Percentiles rank a stretch among this genome's conserved stretches.
phyloP scores from a whole-genome alignment of 768 basidiomycete genomes.

The Tylopilus rubrobrunneus region DNA sequence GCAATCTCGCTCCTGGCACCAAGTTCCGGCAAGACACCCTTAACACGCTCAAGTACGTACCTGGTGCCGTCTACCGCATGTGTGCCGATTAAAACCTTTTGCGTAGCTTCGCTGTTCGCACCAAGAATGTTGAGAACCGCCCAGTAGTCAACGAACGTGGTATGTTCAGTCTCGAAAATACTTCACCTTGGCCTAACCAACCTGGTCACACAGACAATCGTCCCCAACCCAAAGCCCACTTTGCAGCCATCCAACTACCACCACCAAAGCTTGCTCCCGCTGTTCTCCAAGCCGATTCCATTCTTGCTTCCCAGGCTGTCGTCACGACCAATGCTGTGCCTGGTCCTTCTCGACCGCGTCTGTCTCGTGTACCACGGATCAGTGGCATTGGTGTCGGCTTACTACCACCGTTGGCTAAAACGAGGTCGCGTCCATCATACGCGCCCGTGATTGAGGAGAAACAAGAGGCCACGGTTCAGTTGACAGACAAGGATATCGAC shows the following conservation, averaged over 20 bases:
- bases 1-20: slow-evolving; percentile 79
- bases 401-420: slow-evolving; percentile 20
- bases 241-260: slow-evolving; percentile 55
- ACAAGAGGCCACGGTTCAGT: slow-evolving; percentile 16
- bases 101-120: slow-evolving; percentile 71
- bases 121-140: slow-evolving; percentile 84
- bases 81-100: background rate
- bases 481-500: slow-evolving; percentile 72
- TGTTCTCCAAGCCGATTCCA: slow-evolving; percentile 41
- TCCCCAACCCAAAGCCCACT: slow-evolving; percentile 55
- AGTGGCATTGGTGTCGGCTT: slow-evolving; percentile 28
- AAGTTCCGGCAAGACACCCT: slow-evolving; percentile 85
- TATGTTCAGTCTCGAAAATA: slow-evolving; percentile 26
- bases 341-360: slow-evolving; percentile 24
- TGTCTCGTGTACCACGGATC: slow-evolving; percentile 30
- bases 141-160: slow-evolving; percentile 76
- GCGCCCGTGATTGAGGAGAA: slow-evolving; percentile 11
- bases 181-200: background rate
- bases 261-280: slow-evolving; percentile 45
- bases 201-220: slow-evolving; percentile 45
- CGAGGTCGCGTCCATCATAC: slow-evolving; percentile 18
- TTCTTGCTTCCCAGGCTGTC: slow-evolving; percentile 14
- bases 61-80: background rate
- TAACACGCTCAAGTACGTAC: slow-evolving; percentile 80
- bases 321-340: slow-evolving; percentile 12